Evolutionary conservation across 495 filamentous ascomycete species (phyloP), one percentile per base, ranked within the genome.

Genomic region (Lineolata rhizophorae): DNA sequence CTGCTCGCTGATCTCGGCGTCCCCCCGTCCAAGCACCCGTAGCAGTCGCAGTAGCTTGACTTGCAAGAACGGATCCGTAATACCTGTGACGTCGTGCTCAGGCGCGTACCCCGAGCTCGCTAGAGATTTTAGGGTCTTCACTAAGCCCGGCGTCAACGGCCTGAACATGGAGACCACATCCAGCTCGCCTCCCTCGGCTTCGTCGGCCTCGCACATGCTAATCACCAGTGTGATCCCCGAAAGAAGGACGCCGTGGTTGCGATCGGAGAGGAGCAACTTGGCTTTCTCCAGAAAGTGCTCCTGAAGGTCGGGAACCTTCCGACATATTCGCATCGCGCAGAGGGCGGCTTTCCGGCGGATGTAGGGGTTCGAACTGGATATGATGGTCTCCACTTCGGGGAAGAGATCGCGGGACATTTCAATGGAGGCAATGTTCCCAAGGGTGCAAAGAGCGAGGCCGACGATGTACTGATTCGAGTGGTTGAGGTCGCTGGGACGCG

Each of bases 381-480:
- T 57, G 13, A 95, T 69, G 25, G 58, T 72, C 55, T 95, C 90
- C 42, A 97, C 76, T 62, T 97, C 83, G 41, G 77, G 62, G 54
- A 95, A 97, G 14, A 97, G 61, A 55, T 97, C 87, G 56, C 87
- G 67, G n/a, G 85, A 87, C 87, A 97, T 97, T 51, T 97, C 87
- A 44, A 92, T 60, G 5, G 83, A 92, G 32, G 90, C 87, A 41
- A 97, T 97, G 48, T 97, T 97, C 28, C 84, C 87, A 20, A 97
- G 67, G 1, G 87, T 85, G 47, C 83, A 93, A 18, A 97, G 70
- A 34, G 87, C 90, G 25, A 95, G 72, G 28, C 87, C 87, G 46
- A 95, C 87, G 37, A 97, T 81, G 52, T 95, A 97, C 55, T 97
- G 87, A 49, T 97, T 97, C 35, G 81, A 85, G 56, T 95, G 87